A percentile compares a stretch with the other conserved stretches of the same genome.
These are phyloP conservation scores for Russula sp. DNA, from an alignment of 768 basidiomycete species.

Conservation along the genomic window DNA sequence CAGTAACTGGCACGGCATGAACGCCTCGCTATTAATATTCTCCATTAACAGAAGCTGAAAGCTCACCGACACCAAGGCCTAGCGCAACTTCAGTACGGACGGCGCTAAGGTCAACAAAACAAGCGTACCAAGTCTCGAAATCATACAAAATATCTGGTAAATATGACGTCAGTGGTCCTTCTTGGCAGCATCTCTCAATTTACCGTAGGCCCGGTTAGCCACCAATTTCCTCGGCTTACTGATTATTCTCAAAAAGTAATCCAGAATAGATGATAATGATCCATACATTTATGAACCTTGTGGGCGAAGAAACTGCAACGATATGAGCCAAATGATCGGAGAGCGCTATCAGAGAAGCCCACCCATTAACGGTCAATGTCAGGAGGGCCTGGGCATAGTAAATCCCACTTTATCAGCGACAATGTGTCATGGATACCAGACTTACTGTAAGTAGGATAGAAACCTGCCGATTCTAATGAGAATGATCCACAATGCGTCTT, in stretches of 20 bases:
- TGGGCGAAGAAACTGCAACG: constrained; percentile 7
- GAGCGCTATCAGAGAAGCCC: background rate
- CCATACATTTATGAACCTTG: constrained; percentile 13
- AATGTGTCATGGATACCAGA: background rate
- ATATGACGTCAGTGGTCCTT: background rate
- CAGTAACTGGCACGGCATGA: background rate
- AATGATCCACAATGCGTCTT: background rate
- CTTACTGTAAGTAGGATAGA: constrained; percentile 2
- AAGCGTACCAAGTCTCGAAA: background rate
- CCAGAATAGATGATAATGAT: background rate
- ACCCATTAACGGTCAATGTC: constrained; percentile 16
- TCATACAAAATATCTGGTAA: background rate
- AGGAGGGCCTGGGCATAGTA: background rate
- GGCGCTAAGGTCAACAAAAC: background rate
- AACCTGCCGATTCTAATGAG: background rate
- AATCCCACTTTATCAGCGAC: background rate
- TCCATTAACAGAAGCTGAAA: background rate
- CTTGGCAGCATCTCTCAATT: background rate
- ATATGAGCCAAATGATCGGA: background rate
- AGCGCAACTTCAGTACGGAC: background rate
- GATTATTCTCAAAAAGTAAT: background rate
- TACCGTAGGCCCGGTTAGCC: constrained; percentile 10
- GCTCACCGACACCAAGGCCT: constrained; percentile 5
- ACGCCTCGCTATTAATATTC: background rate
- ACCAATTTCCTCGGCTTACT: constrained; percentile 18